These are phyloP conservation scores for Ogataea sp. DNA, from an alignment of 805 yeast species.

Conservation along the genomic window DNA sequence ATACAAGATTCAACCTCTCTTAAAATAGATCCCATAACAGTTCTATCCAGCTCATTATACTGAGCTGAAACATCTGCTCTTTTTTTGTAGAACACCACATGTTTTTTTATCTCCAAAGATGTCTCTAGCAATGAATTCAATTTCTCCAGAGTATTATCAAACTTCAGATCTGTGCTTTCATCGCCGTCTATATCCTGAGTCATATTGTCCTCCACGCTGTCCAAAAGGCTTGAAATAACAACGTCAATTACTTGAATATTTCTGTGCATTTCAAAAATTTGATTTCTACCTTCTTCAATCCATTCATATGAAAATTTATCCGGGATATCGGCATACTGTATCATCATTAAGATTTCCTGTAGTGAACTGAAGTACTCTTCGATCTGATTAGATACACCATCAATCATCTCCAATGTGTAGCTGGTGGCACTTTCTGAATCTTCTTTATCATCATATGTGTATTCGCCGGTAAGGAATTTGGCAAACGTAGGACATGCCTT, in stretches of 20 bases:
- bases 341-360: constrained; percentile 3
- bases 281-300: constrained; percentile 25
- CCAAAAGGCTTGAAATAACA: constrained; percentile 25
- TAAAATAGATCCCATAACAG: constrained; percentile 34
- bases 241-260: constrained; percentile 27
- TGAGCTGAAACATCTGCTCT: constrained; percentile 33
- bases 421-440: not conserved
- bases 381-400: not conserved
- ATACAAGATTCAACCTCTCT: constrained; percentile 30
- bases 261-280: constrained; percentile 23
- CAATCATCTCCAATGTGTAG: not conserved
- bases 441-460: not conserved
- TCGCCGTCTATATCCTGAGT: constrained; percentile 1
- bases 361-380: not conserved
- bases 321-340: constrained; percentile 1
- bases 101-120: constrained; percentile 18
- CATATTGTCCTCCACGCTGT: constrained; percentile 24
- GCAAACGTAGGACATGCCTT: not conserved
- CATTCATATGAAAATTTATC: constrained; percentile 14
- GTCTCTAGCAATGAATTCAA: constrained; percentile 26
- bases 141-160: constrained; percentile 17
- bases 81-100: constrained; percentile 20
- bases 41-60: constrained; percentile 33
- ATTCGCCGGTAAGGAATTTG: not conserved
- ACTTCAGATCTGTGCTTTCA: constrained; percentile 3